phyloP scores from a whole-genome alignment of 495 filamentous ascomycete species.

The Penicillium roqueforti region DNA sequence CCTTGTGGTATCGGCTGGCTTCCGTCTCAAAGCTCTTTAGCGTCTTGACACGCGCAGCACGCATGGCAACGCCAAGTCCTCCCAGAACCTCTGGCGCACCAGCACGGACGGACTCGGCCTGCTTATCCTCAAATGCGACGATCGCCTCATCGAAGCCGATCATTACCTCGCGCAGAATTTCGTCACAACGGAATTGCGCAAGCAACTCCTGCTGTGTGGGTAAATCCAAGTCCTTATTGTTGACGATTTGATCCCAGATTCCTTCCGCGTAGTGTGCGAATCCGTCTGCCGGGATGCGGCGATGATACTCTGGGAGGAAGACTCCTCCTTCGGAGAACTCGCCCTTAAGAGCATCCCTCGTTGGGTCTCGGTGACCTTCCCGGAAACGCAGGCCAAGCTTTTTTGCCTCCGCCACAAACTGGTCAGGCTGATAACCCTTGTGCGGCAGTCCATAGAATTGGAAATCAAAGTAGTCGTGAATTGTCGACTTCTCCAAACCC shows the following conservation, averaged over 20 bases:
- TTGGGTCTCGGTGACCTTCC: slow-evolving; percentile 66
- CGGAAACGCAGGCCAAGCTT: slow-evolving; percentile 79
- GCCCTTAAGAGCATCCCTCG: slow-evolving; percentile 44
- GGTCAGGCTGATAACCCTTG: slow-evolving; percentile 93
- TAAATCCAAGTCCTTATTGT: slow-evolving; percentile 96
- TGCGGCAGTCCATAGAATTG: slow-evolving; percentile 93
- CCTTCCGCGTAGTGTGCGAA: slow-evolving; percentile 89
- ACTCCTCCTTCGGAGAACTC: slow-evolving; percentile 76
- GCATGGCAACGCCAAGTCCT: slow-evolving; percentile 74
- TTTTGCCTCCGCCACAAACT: slow-evolving; percentile 75
- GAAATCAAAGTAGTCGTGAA: slow-evolving; percentile 97
- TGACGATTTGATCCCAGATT: slow-evolving; percentile 96
- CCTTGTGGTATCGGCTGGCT: slow-evolving; percentile 93
- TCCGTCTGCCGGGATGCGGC: slow-evolving; percentile 92
- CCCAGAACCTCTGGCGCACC: slow-evolving; percentile 70
- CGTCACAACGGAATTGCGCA: slow-evolving; percentile 95
- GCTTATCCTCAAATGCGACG: slow-evolving; percentile 77
- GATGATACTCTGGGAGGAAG: slow-evolving; percentile 91
- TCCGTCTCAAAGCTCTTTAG: slow-evolving; percentile 82
- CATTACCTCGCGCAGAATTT: slow-evolving; percentile 84
- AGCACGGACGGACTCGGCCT: slow-evolving; percentile 63
- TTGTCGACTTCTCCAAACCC: slow-evolving; percentile 81
- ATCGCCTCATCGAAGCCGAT: slow-evolving; percentile 80
- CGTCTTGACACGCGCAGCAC: slow-evolving; percentile 62
- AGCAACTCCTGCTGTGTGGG: slow-evolving; percentile 96